These are phyloP conservation scores for Mortierella antarctica DNA, from an alignment of 192 early-diverging fungal species.

Conservation along the genomic window DNA sequence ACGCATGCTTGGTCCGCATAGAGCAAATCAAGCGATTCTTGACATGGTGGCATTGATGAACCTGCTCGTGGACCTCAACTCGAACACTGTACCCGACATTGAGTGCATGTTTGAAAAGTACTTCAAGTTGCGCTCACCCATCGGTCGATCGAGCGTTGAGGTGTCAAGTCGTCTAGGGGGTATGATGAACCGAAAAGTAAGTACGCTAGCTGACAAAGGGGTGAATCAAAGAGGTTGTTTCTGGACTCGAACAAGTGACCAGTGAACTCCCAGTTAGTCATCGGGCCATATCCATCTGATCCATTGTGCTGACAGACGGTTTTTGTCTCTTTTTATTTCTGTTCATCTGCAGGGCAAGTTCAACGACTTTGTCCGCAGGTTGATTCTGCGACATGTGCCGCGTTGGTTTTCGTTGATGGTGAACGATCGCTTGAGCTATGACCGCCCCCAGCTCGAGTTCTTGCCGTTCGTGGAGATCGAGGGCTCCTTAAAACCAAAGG, in stretches of 20 bases:
- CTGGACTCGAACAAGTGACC: too few species aligned
- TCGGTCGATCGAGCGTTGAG: slow-evolving; percentile 13
- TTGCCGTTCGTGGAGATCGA: slow-evolving; percentile 16
- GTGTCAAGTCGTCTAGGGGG: slow-evolving; percentile 24
- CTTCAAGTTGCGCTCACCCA: slow-evolving; percentile 16
- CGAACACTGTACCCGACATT: slow-evolving; percentile 23
- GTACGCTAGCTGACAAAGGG: not conserved
- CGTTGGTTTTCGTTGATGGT: slow-evolving; percentile 17
- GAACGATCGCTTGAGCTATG: slow-evolving; percentile 26
- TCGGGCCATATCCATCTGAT: too few species aligned
- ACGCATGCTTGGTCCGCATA: not conserved
- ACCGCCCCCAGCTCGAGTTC: slow-evolving; percentile 22
- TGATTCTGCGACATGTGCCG: not conserved
- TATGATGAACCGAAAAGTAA: slow-evolving; percentile 33
- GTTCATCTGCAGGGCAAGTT: too few species aligned
- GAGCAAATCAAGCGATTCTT: slow-evolving; percentile 31
- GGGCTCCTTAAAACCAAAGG: slow-evolving; percentile 10
- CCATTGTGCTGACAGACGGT: too few species aligned
- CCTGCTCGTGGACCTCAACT: slow-evolving; percentile 13
- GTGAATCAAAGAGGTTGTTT: too few species aligned
- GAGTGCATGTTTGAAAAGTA: slow-evolving; percentile 20
- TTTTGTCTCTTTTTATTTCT: too few species aligned
- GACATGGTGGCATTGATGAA: slow-evolving; percentile 20
- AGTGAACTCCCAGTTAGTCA: too few species aligned
- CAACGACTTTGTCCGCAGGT: too few species aligned